These are phyloP conservation scores for Hyaloscypha variabilis DNA, from an alignment of 495 filamentous ascomycete genomes.

Conservation along the genomic window DNA sequence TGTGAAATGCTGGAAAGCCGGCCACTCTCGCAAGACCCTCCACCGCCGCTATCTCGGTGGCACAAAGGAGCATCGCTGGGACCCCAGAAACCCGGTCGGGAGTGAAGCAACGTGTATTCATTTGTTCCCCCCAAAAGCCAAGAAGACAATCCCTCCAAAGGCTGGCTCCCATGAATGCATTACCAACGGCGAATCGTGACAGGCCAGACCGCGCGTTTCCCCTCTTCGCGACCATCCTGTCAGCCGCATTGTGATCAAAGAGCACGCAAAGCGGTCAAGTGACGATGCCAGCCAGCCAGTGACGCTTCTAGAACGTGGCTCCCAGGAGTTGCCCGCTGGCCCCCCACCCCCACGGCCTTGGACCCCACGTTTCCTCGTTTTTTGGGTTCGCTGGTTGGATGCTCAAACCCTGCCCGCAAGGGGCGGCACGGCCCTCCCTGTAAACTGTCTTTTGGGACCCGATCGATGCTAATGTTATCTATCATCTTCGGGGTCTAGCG, in stretches of 20 bases:
- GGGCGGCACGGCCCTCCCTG: background rate
- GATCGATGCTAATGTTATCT: background rate
- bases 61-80: background rate
- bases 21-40: background rate
- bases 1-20: slow-evolving; percentile 14
- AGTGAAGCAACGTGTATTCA: background rate
- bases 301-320: slow-evolving; percentile 26
- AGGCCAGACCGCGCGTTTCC: background rate
- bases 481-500: background rate
- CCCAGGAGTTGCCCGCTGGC: background rate
- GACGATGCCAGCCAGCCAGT: slow-evolving; percentile 13
- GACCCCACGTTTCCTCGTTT: background rate
- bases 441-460: background rate
- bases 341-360: slow-evolving; percentile 1
- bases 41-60: background rate
- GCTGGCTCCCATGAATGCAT: background rate
- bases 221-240: background rate
- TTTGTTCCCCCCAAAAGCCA: background rate
- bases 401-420: background rate
- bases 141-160: background rate
- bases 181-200: background rate
- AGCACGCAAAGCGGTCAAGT: slow-evolving; percentile 5
- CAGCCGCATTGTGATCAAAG: background rate
- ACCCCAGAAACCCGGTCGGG: background rate
- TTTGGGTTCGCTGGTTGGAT: too few species aligned